These are phyloP conservation scores for Xylariaceae sp. DNA, from an alignment of 2,329 filamentous ascomycete species.

Conservation along the genomic window DNA sequence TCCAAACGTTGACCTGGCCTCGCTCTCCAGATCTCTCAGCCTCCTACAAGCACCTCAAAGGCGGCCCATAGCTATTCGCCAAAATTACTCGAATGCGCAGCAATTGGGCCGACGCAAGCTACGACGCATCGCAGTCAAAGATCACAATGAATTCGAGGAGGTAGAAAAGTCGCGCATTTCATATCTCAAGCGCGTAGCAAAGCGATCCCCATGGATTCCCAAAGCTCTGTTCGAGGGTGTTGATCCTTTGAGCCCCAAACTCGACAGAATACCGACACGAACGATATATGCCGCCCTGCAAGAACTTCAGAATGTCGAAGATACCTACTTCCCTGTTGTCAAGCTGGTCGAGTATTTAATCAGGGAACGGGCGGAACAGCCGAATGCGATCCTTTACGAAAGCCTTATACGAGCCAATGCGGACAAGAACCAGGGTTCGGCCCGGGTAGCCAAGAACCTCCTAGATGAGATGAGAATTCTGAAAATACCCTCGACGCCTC, in stretches of 20 bases:
- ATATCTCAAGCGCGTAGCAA: slow-evolving; percentile 22
- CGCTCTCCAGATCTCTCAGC: slow-evolving; percentile 30
- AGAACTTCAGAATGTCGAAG: slow-evolving; percentile 31
- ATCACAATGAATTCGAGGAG: neutral
- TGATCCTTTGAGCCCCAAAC: slow-evolving; percentile 14
- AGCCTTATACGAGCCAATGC: slow-evolving; percentile 70
- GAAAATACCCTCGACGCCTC: slow-evolving; percentile 58
- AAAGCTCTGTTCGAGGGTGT: slow-evolving; percentile 15
- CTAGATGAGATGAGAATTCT: slow-evolving; percentile 66
- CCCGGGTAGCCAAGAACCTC: slow-evolving; percentile 56
- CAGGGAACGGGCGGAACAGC: slow-evolving; percentile 46
- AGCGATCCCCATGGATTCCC: slow-evolving; percentile 21
- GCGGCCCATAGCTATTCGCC: slow-evolving; percentile 7
- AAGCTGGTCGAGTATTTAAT: slow-evolving; percentile 56
- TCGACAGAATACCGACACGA: slow-evolving; percentile 26
- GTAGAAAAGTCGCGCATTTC: slow-evolving; percentile 11
- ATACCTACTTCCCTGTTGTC: slow-evolving; percentile 33
- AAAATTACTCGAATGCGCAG: slow-evolving; percentile 5
- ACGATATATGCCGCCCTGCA: slow-evolving; percentile 46
- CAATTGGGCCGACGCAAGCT: slow-evolving; percentile 10
- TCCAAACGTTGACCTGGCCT: slow-evolving; percentile 44
- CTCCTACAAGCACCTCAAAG: slow-evolving; percentile 7
- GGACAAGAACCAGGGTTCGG: slow-evolving; percentile 59
- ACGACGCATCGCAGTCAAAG: neutral
- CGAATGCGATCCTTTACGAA: slow-evolving; percentile 63